Evolutionary conservation across 176 grass and related monocot genomes (phyloP).

Genomic region (Olyra latifolia): DNA sequence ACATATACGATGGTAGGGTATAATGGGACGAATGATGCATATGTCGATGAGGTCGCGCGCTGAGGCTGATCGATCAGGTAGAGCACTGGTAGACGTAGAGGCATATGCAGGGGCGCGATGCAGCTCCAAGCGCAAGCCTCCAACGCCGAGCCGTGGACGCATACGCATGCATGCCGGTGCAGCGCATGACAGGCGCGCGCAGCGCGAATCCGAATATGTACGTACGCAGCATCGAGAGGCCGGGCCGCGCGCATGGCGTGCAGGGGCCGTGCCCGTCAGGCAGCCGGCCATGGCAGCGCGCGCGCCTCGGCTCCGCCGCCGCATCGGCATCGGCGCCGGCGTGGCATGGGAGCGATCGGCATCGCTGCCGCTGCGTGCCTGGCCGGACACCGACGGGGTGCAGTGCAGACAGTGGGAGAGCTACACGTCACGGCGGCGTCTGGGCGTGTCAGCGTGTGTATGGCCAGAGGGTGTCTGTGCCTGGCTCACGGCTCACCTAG

Average conservation of each 20-base stretch:
- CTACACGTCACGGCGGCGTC: background rate
- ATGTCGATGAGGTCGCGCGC: too few relatives aligned
- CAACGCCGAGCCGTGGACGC: background rate
- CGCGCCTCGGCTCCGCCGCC: background rate
- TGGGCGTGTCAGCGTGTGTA: too few relatives aligned
- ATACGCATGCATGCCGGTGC: background rate
- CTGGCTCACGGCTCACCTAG: too few relatives aligned
- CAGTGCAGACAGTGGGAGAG: background rate
- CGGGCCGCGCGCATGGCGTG: background rate
- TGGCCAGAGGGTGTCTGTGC: too few relatives aligned
- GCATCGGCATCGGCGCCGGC: background rate
- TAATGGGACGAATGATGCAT: too few relatives aligned
- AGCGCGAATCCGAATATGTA: too few relatives aligned
- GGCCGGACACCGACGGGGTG: too few relatives aligned
- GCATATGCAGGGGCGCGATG: conserved; percentile 1
- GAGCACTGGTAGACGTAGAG: background rate
- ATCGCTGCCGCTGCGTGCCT: background rate
- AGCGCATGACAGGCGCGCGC: background rate
- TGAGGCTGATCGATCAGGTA: too few relatives aligned
- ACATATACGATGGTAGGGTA: too few relatives aligned
- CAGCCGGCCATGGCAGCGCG: background rate
- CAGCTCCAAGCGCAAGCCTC: conserved; percentile 1
- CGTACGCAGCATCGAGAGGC: background rate
- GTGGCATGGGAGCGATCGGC: too few relatives aligned
- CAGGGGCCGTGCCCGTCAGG: background rate